Conservation (phyloP, 228 moss, liverwort and hornwort species). For the Sphagnum fallax region DNA sequence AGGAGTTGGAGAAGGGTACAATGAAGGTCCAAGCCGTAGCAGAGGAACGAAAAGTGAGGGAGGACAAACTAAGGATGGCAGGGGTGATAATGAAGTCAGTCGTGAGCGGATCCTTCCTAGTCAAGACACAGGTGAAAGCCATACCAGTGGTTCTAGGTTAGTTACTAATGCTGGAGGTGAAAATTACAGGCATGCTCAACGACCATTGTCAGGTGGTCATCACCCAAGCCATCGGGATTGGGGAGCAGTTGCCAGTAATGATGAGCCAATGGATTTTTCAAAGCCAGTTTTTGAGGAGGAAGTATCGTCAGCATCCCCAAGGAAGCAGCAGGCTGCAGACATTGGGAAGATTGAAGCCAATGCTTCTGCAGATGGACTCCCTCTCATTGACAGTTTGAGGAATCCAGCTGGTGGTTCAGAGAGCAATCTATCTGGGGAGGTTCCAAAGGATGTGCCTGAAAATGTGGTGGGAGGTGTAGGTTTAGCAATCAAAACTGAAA, state of each 20-base stretch:
- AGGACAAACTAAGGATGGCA: slow-evolving; percentile 39
- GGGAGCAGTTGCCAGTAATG: slow-evolving; percentile 90
- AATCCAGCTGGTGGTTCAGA: slow-evolving; percentile 17
- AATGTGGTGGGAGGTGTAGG: slow-evolving; percentile 9
- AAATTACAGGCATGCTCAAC: slow-evolving; percentile 44
- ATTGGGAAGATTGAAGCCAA: slow-evolving; percentile 13
- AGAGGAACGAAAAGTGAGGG: slow-evolving; percentile 41
- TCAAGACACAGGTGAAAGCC: slow-evolving; percentile 52
- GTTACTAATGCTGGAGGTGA: slow-evolving; percentile 19
- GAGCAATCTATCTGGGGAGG: slow-evolving; percentile 22
- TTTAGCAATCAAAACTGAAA: neutral
- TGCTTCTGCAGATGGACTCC: slow-evolving; percentile 21
- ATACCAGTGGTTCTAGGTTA: slow-evolving; percentile 30
- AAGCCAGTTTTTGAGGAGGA: slow-evolving; percentile 99
- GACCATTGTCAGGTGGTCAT: slow-evolving; percentile 38
- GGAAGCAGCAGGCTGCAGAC: slow-evolving; percentile 21
- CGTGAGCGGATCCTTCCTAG: slow-evolving; percentile 19
- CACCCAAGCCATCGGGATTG: slow-evolving; percentile 76
- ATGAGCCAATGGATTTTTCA: slow-evolving; percentile 98
- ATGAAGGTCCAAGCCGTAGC: slow-evolving; percentile 54
- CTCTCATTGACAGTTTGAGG: slow-evolving; percentile 27
- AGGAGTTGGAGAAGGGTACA: slow-evolving; percentile 55
- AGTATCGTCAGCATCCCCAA: slow-evolving; percentile 34
- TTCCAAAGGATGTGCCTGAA: slow-evolving; percentile 18
- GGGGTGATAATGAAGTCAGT: slow-evolving; percentile 34